Evolutionary conservation across 805 yeast species (phyloP), one percentile per base, ranked within the genome.

Genomic region (Wickerhamiella slavikovae): DNA sequence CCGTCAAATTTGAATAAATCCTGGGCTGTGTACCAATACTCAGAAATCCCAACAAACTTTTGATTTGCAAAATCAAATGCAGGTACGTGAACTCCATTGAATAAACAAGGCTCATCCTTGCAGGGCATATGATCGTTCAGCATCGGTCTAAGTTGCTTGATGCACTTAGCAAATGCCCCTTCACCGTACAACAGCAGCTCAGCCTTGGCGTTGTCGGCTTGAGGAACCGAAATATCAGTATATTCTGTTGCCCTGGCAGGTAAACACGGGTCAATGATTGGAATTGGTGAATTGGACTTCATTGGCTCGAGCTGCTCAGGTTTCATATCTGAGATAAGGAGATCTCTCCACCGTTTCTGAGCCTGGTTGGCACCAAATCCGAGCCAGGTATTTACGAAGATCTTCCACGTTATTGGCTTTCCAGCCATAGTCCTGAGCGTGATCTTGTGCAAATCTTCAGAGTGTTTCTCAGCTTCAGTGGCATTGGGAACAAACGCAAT

Each of bases 331-430:
- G 25, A 31, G 2, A 37, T 25, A 28, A 66, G 69, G 21, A 58
- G 58, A 27, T 37, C 28, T 6, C 79, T 53, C 46, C 75, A 77
- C 36, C 96, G 57, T 31, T 58, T 61, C 24, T 93, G 59, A 7
- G 96, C 95, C 47, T 85, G 80, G 43, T 89, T 89, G 2, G 96
- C 96, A 9, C 98, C 98, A 53, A 79, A 89, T 1, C 96, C 96
- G 8, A 89, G 60, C 98, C 98, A 89, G 0, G 96, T 80, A 21
- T 89, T 75, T 4, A 89, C 95, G 54, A 82, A 89, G 0, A 89
- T 74, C 23, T 70, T 62, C 93, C 93, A 85, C 26, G 62, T 58
- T 37, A 75, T 82, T 2, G 65, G 41, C 2, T 60, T 60, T 15
- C 96, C 95, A 42, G 74, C 66, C 17, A 73, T 49, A 29, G 67